A percentile compares a stretch with the other conserved stretches of the same genome.
phyloP scores from a whole-genome alignment of 495 filamentous ascomycete species.

The Neurospora sp. region DNA sequence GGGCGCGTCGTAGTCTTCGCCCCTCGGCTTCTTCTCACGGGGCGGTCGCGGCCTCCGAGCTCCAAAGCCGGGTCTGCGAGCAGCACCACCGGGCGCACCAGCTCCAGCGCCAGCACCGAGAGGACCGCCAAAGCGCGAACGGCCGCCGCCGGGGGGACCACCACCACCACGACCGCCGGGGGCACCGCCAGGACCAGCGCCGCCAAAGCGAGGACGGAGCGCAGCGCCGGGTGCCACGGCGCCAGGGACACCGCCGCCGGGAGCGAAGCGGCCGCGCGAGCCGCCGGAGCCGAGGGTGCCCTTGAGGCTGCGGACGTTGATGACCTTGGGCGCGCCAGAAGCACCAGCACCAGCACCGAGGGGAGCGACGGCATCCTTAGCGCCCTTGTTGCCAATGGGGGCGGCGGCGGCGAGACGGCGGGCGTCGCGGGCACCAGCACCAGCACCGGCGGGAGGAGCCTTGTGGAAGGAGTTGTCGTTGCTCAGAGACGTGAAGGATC shows the following conservation, averaged over 20 bases:
- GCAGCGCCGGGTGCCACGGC: neutral
- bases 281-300: slow-evolving; percentile 1
- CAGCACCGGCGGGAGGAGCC: neutral
- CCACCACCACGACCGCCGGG: no score
- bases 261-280: slow-evolving; percentile 3
- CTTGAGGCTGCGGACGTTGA: slow-evolving; percentile 21
- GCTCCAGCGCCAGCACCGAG: neutral
- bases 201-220: neutral
- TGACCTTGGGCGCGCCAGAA: slow-evolving; percentile 5
- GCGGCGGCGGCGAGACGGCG: slow-evolving; percentile 7
- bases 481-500: neutral
- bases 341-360: neutral
- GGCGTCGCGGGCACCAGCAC: slow-evolving; percentile 5
- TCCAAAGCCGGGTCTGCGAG: neutral
- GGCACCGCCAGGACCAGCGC: neutral
- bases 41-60: neutral
- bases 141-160: neutral
- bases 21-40: neutral
- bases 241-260: neutral
- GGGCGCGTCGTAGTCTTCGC: neutral
- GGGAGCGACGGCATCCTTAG: neutral
- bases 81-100: neutral
- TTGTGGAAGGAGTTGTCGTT: neutral
- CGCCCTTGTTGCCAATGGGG: neutral
- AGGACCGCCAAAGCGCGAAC: neutral